Percentiles rank a stretch among this genome's conserved stretches.
phyloP scores from a whole-genome alignment of 306 rosid species.

The Gynostemma pentaphyllum region DNA sequence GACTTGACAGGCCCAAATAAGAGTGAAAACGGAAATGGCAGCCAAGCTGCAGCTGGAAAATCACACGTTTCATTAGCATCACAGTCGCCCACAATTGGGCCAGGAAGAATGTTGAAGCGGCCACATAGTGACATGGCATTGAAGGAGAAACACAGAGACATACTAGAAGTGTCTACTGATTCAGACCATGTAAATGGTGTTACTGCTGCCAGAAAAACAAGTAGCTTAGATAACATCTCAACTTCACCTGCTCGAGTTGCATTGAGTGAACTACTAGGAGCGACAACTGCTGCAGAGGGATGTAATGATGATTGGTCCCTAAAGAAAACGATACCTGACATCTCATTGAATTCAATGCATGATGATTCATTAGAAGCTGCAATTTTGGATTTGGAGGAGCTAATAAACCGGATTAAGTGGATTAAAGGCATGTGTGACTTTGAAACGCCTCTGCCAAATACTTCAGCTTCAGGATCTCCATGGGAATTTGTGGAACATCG shows the following conservation, averaged over 20 bases:
- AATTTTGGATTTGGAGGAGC: slow-evolving; percentile 71
- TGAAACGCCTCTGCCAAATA: slow-evolving; percentile 31
- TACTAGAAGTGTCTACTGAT: slow-evolving; percentile 5
- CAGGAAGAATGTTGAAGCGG: slow-evolving; percentile 8
- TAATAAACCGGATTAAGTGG: slow-evolving; percentile 58
- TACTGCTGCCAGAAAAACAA: slow-evolving; percentile 13
- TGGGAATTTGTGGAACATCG: slow-evolving; percentile 48
- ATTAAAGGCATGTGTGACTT: slow-evolving; percentile 34
- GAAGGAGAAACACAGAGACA: slow-evolving; percentile 5
- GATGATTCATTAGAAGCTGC: slow-evolving; percentile 45
- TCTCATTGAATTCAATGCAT: slow-evolving; percentile 30
- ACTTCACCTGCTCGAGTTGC: slow-evolving; percentile 14
- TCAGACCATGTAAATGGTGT: slow-evolving; percentile 11
- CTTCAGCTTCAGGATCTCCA: slow-evolving; percentile 10
- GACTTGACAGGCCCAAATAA: neutral
- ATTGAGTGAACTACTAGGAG: slow-evolving; percentile 17
- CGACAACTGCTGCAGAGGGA: slow-evolving; percentile 6
- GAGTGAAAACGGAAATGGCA: slow-evolving; percentile 15
- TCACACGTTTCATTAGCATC: slow-evolving; percentile 15
- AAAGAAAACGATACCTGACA: slow-evolving; percentile 29
- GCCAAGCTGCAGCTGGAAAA: slow-evolving; percentile 17
- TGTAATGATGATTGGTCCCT: slow-evolving; percentile 16
- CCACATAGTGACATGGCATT: slow-evolving; percentile 3
- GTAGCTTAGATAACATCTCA: slow-evolving; percentile 18
- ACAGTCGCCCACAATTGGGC: neutral